A percentile compares a stretch with the other conserved stretches of the same genome.
phyloP scores from a whole-genome alignment of 2,329 filamentous ascomycete genomes.

The Phyllosticta capitalensis region DNA sequence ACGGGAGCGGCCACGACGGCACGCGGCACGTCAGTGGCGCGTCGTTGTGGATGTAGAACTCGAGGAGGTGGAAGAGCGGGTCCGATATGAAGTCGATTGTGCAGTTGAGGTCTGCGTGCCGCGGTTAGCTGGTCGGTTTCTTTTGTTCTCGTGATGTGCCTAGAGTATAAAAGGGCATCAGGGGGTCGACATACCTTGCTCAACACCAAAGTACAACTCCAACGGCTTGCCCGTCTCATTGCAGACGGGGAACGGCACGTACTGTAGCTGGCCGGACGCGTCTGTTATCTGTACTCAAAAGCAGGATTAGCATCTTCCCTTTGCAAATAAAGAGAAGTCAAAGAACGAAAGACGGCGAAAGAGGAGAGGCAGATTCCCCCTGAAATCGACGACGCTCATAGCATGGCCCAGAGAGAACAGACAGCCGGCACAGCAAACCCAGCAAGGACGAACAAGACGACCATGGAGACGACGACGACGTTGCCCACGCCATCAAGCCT shows the following conservation, averaged over 20 bases:
- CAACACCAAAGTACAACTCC: conserved; percentile 76
- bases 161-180: background rate
- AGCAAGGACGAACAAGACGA: background rate
- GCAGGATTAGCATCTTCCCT: background rate
- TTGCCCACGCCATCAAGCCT: no score
- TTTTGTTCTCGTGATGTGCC: background rate
- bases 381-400: background rate
- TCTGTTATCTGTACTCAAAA: conserved; percentile 54
- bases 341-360: background rate
- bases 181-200: conserved; percentile 34
- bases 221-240: conserved; percentile 78
- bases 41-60: conserved; percentile 98
- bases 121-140: background rate
- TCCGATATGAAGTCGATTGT: conserved; percentile 69
- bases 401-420: background rate
- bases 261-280: conserved; percentile 71
- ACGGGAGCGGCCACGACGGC: conserved; percentile 59
- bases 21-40: conserved; percentile 86
- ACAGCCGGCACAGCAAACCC: background rate
- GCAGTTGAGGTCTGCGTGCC: conserved; percentile 62
- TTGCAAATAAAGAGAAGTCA: background rate
- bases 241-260: conserved; percentile 83
- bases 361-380: background rate
- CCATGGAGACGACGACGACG: background rate
- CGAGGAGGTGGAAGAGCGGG: conserved; percentile 77